These are phyloP conservation scores for Penicillium hesseltinei DNA, from an alignment of 2,329 filamentous ascomycete species.

Conservation along the genomic window DNA sequence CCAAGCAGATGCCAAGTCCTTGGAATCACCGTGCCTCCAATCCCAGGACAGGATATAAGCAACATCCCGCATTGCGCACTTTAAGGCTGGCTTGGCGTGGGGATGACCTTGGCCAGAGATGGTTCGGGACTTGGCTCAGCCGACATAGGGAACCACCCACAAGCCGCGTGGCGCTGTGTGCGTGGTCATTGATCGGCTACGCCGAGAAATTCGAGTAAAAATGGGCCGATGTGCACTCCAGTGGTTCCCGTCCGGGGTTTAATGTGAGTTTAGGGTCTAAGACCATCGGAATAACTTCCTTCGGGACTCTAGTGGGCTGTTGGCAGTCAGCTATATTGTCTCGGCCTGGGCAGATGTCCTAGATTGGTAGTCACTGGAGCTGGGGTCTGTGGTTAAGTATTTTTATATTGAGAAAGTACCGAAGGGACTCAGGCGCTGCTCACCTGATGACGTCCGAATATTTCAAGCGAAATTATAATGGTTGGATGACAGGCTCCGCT, in stretches of 20 bases:
- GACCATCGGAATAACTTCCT: background rate
- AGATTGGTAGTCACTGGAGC: background rate
- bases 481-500: background rate
- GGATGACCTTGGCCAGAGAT: slow-evolving; percentile 8
- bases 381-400: background rate
- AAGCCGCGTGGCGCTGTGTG: slow-evolving; percentile 6
- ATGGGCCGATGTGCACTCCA: background rate
- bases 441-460: background rate
- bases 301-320: background rate
- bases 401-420: background rate
- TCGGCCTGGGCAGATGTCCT: background rate
- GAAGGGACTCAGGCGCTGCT: background rate
- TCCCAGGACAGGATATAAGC: slow-evolving; percentile 8
- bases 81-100: slow-evolving; percentile 16
- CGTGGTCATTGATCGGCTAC: slow-evolving; percentile 8
- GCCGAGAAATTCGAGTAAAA: background rate
- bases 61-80: slow-evolving; percentile 6
- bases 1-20: slow-evolving; percentile 27
- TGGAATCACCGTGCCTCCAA: slow-evolving; percentile 18
- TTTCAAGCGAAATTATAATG: background rate
- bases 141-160: slow-evolving; percentile 1
- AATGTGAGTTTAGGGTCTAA: background rate
- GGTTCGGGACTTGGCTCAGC: slow-evolving; percentile 14
- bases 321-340: background rate
- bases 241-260: background rate